Conservation (phyloP, 768 basidiomycete genomes). For the Boletellus sp. region DNA sequence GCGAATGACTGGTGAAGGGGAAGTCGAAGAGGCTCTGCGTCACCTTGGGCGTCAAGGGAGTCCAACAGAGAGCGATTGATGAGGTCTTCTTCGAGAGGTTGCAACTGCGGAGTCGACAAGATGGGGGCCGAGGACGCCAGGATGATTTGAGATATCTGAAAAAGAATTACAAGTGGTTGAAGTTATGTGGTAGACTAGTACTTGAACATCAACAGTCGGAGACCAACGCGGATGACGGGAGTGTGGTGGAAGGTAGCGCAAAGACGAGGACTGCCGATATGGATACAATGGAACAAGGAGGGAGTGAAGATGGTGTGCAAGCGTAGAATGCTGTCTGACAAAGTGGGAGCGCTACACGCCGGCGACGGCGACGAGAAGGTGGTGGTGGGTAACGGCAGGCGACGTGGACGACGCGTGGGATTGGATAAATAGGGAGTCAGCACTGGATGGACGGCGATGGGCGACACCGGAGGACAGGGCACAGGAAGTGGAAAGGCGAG, state of each 20-base stretch:
- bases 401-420: constrained; percentile 50
- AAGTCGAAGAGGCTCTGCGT: constrained; percentile 60
- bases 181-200: constrained; percentile 30
- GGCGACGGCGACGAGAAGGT: constrained; percentile 23
- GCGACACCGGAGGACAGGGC: constrained; percentile 19
- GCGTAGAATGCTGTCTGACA: constrained; percentile 29
- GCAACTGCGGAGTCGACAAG: constrained; percentile 29
- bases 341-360: constrained; percentile 26
- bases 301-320: constrained; percentile 20
- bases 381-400: constrained; percentile 24
- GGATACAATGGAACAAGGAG: constrained; percentile 39
- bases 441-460: constrained; percentile 20
- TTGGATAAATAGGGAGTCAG: constrained; percentile 32
- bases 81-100: constrained; percentile 61
- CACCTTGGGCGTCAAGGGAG: constrained; percentile 78
- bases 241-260: constrained; percentile 34
- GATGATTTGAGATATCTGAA: constrained; percentile 29
- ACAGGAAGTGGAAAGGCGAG: constrained; percentile 18
- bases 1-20: constrained; percentile 35
- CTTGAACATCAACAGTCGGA: constrained; percentile 44
- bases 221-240: constrained; percentile 27
- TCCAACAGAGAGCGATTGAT: constrained; percentile 84
- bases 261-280: constrained; percentile 36
- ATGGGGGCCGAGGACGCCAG: constrained; percentile 49
- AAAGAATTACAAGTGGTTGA: constrained; percentile 30